These are phyloP conservation scores for Stachybotrys chartarum DNA, from an alignment of 2,329 filamentous ascomycete genomes.

Conservation along the genomic window DNA sequence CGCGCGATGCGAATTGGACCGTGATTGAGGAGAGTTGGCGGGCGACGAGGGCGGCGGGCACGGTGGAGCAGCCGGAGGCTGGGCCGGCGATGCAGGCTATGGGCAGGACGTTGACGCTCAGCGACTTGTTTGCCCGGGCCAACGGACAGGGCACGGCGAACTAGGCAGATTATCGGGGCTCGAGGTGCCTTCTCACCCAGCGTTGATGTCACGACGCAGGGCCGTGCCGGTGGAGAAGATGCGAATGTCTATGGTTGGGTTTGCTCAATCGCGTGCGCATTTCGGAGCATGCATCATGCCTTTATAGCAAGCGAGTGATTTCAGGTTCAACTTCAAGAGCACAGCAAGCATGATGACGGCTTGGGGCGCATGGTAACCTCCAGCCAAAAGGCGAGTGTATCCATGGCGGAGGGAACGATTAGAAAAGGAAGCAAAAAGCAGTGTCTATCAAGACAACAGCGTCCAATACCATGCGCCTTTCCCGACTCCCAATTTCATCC, in stretches of 20 bases:
- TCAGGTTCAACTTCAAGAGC: too few species aligned
- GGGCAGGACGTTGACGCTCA: slow-evolving; percentile 35
- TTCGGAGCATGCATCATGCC: too few species aligned
- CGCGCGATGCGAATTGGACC: slow-evolving; percentile 31
- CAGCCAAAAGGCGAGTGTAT: neutral
- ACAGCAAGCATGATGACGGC: too few species aligned
- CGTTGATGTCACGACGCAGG: neutral
- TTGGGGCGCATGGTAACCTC: neutral
- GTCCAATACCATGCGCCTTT: neutral
- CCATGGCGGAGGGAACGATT: too few species aligned
- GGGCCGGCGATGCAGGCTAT: slow-evolving; percentile 37
- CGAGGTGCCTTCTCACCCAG: neutral
- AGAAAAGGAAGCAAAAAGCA: neutral
- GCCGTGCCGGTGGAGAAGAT: too few species aligned
- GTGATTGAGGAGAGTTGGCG: slow-evolving; percentile 38
- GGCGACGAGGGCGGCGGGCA: slow-evolving; percentile 21
- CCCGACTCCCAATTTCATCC: neutral
- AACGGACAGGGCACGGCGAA: slow-evolving; percentile 7
- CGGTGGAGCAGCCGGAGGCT: slow-evolving; percentile 21
- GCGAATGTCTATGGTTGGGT: too few species aligned
- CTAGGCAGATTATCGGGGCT: neutral
- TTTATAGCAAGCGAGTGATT: too few species aligned
- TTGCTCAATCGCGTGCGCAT: too few species aligned
- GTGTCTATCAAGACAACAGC: neutral
- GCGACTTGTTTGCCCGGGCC: slow-evolving; percentile 35